phyloP scores from a whole-genome alignment of 2,329 filamentous ascomycete species.

The Ploettnerulaceae sp. region DNA sequence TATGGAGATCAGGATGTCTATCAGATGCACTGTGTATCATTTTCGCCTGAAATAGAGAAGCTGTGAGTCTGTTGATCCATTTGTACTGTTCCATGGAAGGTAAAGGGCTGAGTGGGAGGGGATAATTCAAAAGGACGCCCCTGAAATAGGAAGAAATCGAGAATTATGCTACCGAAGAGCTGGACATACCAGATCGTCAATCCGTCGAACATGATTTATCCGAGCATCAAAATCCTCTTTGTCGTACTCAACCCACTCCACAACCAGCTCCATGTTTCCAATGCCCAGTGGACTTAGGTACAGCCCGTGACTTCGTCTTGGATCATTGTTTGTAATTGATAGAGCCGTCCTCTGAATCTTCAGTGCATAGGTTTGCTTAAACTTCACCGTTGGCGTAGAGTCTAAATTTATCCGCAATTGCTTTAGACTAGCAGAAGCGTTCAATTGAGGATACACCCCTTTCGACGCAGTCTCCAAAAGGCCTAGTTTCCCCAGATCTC shows the following conservation, averaged over 20 bases:
- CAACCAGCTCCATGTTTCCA: conserved; percentile 33
- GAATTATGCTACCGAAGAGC: no score
- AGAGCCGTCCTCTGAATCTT: conserved; percentile 37
- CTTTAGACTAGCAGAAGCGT: conserved; percentile 41
- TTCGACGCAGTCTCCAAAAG: conserved; percentile 40
- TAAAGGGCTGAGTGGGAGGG: no score
- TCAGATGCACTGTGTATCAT: conserved; percentile 44
- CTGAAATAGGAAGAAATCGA: no score
- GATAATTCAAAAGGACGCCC: no score
- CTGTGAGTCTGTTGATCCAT: no score
- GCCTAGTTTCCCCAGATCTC: conserved; percentile 39
- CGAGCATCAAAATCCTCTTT: conserved; percentile 37
- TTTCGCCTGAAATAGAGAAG: no score
- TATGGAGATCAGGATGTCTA: conserved; percentile 43
- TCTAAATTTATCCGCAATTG: conserved; percentile 45
- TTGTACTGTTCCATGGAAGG: no score
- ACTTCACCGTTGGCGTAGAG: conserved; percentile 37
- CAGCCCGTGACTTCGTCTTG: conserved; percentile 32
- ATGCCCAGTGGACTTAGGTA: conserved; percentile 34
- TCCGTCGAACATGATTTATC: conserved; percentile 40
- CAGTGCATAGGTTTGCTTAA: conserved; percentile 41
- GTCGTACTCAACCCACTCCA: conserved; percentile 45
- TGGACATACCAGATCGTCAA: conserved; percentile 45
- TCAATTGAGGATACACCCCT: conserved; percentile 41
- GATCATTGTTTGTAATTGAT: conserved; percentile 21